These are phyloP conservation scores for Licmophora abbreviata DNA, from an alignment of 108 stramenopile genomes.

Conservation along the genomic window DNA sequence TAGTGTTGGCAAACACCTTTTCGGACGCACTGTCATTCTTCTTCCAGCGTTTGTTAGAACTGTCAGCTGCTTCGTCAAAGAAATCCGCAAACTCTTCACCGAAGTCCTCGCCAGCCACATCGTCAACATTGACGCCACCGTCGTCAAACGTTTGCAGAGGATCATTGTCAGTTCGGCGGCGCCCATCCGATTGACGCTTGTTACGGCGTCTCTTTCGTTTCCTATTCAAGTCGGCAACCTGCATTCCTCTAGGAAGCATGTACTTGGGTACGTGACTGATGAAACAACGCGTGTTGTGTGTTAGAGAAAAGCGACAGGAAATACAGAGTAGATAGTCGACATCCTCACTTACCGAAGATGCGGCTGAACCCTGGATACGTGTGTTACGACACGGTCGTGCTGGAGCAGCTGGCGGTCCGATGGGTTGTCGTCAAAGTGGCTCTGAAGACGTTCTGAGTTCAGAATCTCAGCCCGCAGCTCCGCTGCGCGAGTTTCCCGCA, in stretches of 20 bases:
- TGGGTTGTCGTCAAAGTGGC: slow-evolving; percentile 94
- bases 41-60: slow-evolving; percentile 18
- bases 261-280: slow-evolving; percentile 92
- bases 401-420: slow-evolving; percentile 78
- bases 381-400: slow-evolving; percentile 75
- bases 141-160: slow-evolving; percentile 83
- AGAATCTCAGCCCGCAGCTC: slow-evolving; percentile 92
- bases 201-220: slow-evolving; percentile 68
- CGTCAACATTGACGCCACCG: slow-evolving; percentile 55
- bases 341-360: slow-evolving; percentile 42
- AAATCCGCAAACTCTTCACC: slow-evolving; percentile 29
- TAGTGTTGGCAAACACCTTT: slow-evolving; percentile 53
- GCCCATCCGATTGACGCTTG: slow-evolving; percentile 16
- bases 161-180: slow-evolving; percentile 73
- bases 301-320: not conserved
- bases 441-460: slow-evolving; percentile 86
- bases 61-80: slow-evolving; percentile 40
- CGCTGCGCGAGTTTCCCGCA: slow-evolving; percentile 87
- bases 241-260: slow-evolving; percentile 88
- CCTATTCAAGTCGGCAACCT: slow-evolving; percentile 72
- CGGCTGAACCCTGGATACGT: slow-evolving; percentile 73
- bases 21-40: slow-evolving; percentile 40
- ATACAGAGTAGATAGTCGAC: not conserved
- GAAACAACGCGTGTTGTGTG: slow-evolving; percentile 6
- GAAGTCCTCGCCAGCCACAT: slow-evolving; percentile 41